Base-by-base conservation (phyloP, 176 grass and related monocot genomes). In the Musa itinerans region DNA sequence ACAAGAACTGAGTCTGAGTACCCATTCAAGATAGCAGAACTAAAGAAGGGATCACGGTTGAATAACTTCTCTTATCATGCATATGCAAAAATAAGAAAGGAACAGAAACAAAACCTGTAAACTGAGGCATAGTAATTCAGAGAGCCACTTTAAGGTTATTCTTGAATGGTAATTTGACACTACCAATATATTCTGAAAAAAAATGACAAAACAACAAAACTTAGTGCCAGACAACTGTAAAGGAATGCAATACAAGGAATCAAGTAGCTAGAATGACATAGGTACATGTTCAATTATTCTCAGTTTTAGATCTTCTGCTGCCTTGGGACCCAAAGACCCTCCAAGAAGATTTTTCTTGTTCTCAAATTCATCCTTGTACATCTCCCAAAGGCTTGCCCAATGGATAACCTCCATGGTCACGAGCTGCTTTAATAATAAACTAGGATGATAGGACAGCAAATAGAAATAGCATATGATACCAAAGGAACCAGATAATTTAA, bases 401-500 rank as follows among this genome's bases (percentile, higher is more conserved):
- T 98, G 82, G 13, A 98, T 89, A 3, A 98, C 90, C 88, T 98
- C 94, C 94, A 98, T 98, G 8, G 94, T 98, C 69, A 98, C 88
- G 20, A 98, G 76, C 62, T 93, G 88, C 84, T 98, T 93, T 23
- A 98, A 76, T 66, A 91, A 71, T 25, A 98, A 62, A 43, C 94
- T 90, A 73, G 74, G 9, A 71, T 26, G 24, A 21, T 26, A 66
- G 5, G 22, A 11, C 50, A 52, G 56, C 29, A 79, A 52, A 6
- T 1, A 26, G 26, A 54, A 79, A 21, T 52, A 65, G 27, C 7
- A 58, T 53, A 61, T 12, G 73, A 25, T 3, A 71, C 57, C 21
- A 70, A 26, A 26, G 26, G 1, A 26, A 26, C 26, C 26, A 26
- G 26, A 26, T 26, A 26, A 26, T 26, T 26, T 26, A 26, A 26